These are phyloP conservation scores for Plicaturopsis crispa DNA, from an alignment of 768 basidiomycete genomes.

Conservation along the genomic window DNA sequence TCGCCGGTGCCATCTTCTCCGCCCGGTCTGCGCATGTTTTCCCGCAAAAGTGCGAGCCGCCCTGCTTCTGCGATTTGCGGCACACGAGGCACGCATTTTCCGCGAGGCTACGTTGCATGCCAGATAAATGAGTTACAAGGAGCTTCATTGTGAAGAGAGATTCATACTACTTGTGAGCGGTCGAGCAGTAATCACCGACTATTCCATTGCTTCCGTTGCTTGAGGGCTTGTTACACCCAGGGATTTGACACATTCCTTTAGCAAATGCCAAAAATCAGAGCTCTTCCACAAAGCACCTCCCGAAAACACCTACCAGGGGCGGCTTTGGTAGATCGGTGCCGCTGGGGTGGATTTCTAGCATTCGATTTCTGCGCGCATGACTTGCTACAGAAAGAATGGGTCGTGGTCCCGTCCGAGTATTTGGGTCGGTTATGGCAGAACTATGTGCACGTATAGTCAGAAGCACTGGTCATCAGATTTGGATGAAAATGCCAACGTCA, in stretches of 20 bases:
- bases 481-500: conserved; percentile 30
- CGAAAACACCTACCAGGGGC: conserved; percentile 11
- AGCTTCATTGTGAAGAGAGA: neutral
- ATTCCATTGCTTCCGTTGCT: conserved; percentile 31
- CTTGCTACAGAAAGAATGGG: conserved; percentile 58
- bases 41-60: conserved; percentile 56
- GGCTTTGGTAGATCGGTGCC: conserved; percentile 3
- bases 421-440: conserved; percentile 56
- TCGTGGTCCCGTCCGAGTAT: conserved; percentile 46
- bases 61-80: conserved; percentile 44
- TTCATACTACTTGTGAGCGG: conserved; percentile 44
- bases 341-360: conserved; percentile 10
- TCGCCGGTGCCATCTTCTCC: conserved; percentile 43
- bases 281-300: neutral
- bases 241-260: conserved; percentile 40
- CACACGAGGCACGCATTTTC: conserved; percentile 55
- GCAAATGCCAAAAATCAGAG: conserved; percentile 1
- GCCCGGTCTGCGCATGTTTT: conserved; percentile 47
- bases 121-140: neutral
- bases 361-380: conserved; percentile 47
- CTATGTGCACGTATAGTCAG: conserved; percentile 21
- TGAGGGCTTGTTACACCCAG: conserved; percentile 40
- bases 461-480: neutral
- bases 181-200: conserved; percentile 39
- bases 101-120: conserved; percentile 1